These are phyloP conservation scores for Colletotrichum cuscutae DNA, from an alignment of 2,329 filamentous ascomycete genomes.

Conservation along the genomic window DNA sequence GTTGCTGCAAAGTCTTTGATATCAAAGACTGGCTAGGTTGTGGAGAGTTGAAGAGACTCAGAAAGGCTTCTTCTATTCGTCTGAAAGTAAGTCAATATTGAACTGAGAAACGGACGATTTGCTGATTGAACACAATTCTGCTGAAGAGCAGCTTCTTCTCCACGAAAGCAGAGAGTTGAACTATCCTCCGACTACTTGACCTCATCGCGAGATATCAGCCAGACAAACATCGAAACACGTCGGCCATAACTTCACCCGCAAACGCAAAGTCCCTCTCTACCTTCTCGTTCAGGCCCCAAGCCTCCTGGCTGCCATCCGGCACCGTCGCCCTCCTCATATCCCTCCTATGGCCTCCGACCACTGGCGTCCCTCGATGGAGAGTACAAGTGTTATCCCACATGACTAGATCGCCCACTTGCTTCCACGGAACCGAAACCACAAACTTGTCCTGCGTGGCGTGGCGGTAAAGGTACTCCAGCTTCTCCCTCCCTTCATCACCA, in stretches of 20 bases:
- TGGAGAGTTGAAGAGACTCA: neutral
- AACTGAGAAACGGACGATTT: accelerated
- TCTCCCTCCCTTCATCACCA: constrained; percentile 45
- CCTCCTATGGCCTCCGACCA: constrained; percentile 57
- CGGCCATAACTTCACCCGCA: neutral
- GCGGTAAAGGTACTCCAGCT: constrained; percentile 53
- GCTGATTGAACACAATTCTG: neutral
- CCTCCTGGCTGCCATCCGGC: constrained; percentile 53
- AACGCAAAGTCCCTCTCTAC: constrained; percentile 25
- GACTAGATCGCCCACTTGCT: constrained; percentile 59
- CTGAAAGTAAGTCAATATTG: neutral
- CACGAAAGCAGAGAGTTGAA: neutral
- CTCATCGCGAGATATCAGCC: neutral
- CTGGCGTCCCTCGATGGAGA: constrained; percentile 62
- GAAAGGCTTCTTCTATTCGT: no score
- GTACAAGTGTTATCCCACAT: constrained; percentile 70
- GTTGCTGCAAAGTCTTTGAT: neutral
- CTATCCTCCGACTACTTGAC: neutral
- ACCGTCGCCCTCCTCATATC: constrained; percentile 69
- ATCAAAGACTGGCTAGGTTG: neutral
- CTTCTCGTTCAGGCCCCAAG: constrained; percentile 49
- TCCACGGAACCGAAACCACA: constrained; percentile 57
- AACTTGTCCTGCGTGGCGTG: constrained; percentile 61
- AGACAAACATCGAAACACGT: neutral
- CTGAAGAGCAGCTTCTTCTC: neutral